phyloP scores from a whole-genome alignment of 2,329 filamentous ascomycete genomes.

The Dactylellina haptotyla region DNA sequence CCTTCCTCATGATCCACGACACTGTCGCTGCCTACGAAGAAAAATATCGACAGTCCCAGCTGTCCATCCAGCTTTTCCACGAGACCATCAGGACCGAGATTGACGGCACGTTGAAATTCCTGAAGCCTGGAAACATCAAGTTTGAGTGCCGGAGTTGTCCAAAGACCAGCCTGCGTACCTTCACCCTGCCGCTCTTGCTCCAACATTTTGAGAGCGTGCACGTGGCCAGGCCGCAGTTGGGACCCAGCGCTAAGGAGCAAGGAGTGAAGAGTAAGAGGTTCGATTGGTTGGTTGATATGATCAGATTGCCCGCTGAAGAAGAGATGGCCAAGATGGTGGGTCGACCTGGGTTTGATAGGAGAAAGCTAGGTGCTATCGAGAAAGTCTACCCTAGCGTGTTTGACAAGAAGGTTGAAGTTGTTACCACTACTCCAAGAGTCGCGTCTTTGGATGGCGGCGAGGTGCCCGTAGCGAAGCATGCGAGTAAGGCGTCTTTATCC shows the following conservation, averaged over 20 bases:
- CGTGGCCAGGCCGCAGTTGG: conserved; percentile 58
- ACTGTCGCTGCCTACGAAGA: conserved; percentile 62
- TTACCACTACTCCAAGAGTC: conserved; percentile 18
- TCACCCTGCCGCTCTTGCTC: conserved; percentile 57
- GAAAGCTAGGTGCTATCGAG: conserved; percentile 67
- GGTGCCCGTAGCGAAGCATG: conserved; percentile 16
- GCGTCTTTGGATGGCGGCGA: background rate
- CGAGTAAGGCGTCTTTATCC: conserved; percentile 50
- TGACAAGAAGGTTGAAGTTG: conserved; percentile 37
- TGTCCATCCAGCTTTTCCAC: conserved; percentile 61
- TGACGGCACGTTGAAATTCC: conserved; percentile 52
- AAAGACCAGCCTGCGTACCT: conserved; percentile 47
- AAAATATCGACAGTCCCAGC: conserved; percentile 63
- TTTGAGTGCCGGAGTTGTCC: conserved; percentile 41
- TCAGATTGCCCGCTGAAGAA: conserved; percentile 68
- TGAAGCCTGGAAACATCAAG: conserved; percentile 43
- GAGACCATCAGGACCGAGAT: conserved; percentile 59
- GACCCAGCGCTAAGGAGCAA: conserved; percentile 55
- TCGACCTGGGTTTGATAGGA: conserved; percentile 68
- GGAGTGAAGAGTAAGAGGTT: conserved; percentile 58
- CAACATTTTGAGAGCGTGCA: conserved; percentile 58
- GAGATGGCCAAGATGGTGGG: conserved; percentile 66
- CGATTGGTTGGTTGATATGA: conserved; percentile 72
- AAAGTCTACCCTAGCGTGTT: conserved; percentile 66
- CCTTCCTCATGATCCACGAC: conserved; percentile 47